Evolutionary conservation across 257 asterid genomes (phyloP).

Genomic region (Penstemon newberryi): DNA sequence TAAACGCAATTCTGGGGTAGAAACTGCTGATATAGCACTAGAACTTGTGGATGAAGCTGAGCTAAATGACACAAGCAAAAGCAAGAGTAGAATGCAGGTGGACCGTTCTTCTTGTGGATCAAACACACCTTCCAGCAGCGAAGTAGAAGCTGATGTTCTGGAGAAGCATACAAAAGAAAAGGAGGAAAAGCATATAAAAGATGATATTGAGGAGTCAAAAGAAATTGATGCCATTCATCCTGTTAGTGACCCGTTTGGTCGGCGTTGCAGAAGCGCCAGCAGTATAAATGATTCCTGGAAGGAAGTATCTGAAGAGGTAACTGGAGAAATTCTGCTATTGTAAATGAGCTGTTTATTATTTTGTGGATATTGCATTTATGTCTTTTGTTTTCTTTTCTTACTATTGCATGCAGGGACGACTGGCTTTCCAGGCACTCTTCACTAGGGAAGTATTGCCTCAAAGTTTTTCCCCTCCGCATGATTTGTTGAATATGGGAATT

Average conservation of each 20-base stretch:
- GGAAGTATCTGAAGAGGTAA: constrained; percentile 94
- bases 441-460: constrained; percentile 83
- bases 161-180: constrained; percentile 53
- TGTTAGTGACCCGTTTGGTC: constrained; percentile 48
- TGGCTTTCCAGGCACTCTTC: constrained; percentile 90
- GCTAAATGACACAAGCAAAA: constrained; percentile 48
- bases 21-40: constrained; percentile 39
- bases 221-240: constrained; percentile 48
- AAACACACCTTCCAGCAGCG: constrained; percentile 96
- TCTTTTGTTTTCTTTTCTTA: constrained; percentile 19
- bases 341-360: neutral
- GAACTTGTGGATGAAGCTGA: constrained; percentile 38
- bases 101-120: constrained; percentile 99
- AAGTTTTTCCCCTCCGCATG: constrained; percentile 74
- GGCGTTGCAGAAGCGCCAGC: constrained; percentile 66
- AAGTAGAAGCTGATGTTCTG: constrained; percentile 72
- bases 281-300: constrained; percentile 70
- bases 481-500: constrained; percentile 40
- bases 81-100: constrained; percentile 60
- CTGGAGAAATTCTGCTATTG: constrained; percentile 8
- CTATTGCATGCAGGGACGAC: constrained; percentile 64
- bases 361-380: constrained; percentile 7
- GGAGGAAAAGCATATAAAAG: constrained; percentile 51
- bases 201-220: constrained; percentile 43
- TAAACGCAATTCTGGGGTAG: constrained; percentile 38